Percentiles rank a stretch among this genome's conserved stretches.
Conservation (phyloP, 352 stramenopile genomes). For the Pythium volutum region DNA sequence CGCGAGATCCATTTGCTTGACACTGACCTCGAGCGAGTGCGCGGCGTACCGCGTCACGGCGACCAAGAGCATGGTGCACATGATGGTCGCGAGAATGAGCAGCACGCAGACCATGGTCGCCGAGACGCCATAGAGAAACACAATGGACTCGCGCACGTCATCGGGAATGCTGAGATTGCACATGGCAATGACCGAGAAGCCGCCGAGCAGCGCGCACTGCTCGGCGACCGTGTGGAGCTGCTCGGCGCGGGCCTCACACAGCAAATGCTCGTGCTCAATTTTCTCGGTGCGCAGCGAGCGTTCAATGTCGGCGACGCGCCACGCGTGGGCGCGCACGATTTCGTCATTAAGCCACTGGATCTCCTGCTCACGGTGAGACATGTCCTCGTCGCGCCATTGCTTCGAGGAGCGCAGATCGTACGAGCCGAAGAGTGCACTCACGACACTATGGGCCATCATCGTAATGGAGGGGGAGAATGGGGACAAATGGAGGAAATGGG, state of each 20-base stretch:
- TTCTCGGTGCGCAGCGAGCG: conserved; percentile 60
- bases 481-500: background rate
- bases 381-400: conserved; percentile 74
- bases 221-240: conserved; percentile 70
- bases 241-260: conserved; percentile 62
- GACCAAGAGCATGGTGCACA: conserved; percentile 63
- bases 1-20: conserved; percentile 42
- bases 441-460: conserved; percentile 48
- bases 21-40: conserved; percentile 48
- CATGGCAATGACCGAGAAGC: conserved; percentile 72
- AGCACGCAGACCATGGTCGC: conserved; percentile 51
- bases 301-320: conserved; percentile 65
- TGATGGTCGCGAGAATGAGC: conserved; percentile 59
- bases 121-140: conserved; percentile 48
- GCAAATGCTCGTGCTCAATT: conserved; percentile 58
- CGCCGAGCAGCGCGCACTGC: conserved; percentile 58
- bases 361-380: conserved; percentile 60
- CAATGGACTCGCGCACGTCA: conserved; percentile 25
- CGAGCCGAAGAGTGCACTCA: conserved; percentile 71
- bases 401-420: conserved; percentile 77
- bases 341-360: conserved; percentile 80
- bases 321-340: conserved; percentile 62
- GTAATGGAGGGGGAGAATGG: background rate
- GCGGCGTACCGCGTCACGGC: conserved; percentile 64
- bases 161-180: conserved; percentile 51